Evolutionary conservation across 2,329 filamentous ascomycete genomes (phyloP).

Genomic region (Pseudocercospora fuligena): DNA sequence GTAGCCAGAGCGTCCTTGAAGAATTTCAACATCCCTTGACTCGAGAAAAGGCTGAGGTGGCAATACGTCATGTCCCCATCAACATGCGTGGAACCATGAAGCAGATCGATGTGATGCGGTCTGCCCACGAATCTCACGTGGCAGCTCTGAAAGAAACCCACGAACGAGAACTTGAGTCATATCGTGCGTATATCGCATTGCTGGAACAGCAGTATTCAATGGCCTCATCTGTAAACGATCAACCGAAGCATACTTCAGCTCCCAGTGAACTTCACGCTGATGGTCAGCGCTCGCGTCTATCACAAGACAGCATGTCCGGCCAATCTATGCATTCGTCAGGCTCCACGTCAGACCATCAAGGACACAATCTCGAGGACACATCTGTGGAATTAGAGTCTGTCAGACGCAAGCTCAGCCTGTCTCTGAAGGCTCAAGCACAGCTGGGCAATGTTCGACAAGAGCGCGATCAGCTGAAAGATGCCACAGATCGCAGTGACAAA

Average conservation of each 20-base stretch:
- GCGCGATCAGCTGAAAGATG: slow-evolving; percentile 45
- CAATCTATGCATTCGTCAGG: slow-evolving; percentile 29
- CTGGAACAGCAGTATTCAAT: slow-evolving; percentile 38
- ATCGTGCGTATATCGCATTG: slow-evolving; percentile 44
- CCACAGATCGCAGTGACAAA: slow-evolving; percentile 43
- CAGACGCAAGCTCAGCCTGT: slow-evolving; percentile 45
- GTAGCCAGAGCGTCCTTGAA: neutral
- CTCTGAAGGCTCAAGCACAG: slow-evolving; percentile 41
- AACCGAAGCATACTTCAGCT: slow-evolving; percentile 2
- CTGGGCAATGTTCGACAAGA: slow-evolving; percentile 44
- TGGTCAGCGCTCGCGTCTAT: neutral
- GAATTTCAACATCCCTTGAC: neutral
- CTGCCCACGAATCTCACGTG: slow-evolving; percentile 47
- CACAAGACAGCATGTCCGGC: neutral
- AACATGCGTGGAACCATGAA: slow-evolving; percentile 20
- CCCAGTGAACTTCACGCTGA: neutral
- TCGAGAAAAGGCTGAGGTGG: neutral
- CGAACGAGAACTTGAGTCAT: slow-evolving; percentile 45
- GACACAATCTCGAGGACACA: slow-evolving; percentile 36
- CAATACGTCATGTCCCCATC: neutral
- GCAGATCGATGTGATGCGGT: slow-evolving; percentile 44
- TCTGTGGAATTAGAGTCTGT: slow-evolving; percentile 44
- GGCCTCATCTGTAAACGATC: slow-evolving; percentile 14
- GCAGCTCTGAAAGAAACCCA: slow-evolving; percentile 45
- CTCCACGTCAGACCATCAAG: slow-evolving; percentile 37